Evolutionary conservation across 2,329 filamentous ascomycete genomes (phyloP).

Genomic region (Fusarium devonianum): DNA sequence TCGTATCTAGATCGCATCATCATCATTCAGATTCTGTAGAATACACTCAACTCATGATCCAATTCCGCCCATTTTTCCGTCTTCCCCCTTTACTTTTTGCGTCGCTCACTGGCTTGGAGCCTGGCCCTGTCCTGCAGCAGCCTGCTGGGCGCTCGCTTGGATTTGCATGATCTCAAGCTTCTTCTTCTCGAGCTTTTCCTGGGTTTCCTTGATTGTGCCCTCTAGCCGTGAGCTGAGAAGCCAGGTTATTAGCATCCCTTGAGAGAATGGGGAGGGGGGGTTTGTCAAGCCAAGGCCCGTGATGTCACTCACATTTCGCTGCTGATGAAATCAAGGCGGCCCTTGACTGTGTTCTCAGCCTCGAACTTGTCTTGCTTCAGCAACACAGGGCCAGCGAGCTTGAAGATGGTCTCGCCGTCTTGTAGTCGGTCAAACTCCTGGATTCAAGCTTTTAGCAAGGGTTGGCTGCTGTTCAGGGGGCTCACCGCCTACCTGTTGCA

Average conservation of each 20-base stretch:
- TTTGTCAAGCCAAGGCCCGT: too few relatives aligned
- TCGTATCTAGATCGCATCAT: conserved; percentile 36
- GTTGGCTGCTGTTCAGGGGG: neutral
- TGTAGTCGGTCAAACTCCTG: conserved; percentile 84
- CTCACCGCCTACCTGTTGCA: conserved; percentile 70
- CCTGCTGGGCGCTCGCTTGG: conserved; percentile 59
- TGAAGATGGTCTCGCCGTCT: conserved; percentile 91
- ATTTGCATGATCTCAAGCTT: conserved; percentile 66
- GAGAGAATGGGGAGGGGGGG: neutral
- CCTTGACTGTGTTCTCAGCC: conserved; percentile 88
- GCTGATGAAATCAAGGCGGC: conserved; percentile 88
- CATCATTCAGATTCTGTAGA: conserved; percentile 34
- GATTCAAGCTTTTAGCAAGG: conserved; percentile 24
- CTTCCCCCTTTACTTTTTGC: conserved; percentile 11
- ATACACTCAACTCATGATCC: conserved; percentile 44
- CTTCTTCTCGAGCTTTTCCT: conserved; percentile 65
- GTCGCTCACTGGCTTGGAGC: conserved; percentile 36
- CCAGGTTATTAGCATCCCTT: conserved; percentile 22
- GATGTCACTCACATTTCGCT: conserved; percentile 81
- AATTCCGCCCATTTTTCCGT: conserved; percentile 20
- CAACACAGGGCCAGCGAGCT: conserved; percentile 89
- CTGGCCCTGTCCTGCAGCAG: conserved; percentile 44
- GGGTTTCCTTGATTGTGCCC: conserved; percentile 60
- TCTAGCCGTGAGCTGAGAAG: conserved; percentile 53
- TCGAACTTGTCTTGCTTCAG: conserved; percentile 94